Conservation (phyloP, 257 asterid genomes). For the Solanum boliviense region DNA sequence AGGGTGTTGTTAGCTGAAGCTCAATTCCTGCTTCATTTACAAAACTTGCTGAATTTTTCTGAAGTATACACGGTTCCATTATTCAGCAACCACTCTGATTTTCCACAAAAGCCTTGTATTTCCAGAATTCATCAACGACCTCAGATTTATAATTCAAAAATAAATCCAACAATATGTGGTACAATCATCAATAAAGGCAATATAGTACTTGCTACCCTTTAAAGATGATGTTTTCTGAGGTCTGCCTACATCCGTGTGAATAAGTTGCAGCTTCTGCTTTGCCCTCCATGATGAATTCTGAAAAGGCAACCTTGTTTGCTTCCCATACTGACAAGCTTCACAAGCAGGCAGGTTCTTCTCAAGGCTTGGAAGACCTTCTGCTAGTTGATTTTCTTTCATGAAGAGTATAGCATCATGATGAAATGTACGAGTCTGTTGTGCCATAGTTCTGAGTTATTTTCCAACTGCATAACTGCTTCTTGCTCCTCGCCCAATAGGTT, state of each 20-base stretch:
- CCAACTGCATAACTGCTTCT: neutral
- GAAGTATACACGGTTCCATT: neutral
- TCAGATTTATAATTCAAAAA: neutral
- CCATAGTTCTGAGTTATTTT: neutral
- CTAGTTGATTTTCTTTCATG: neutral
- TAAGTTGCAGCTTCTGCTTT: too few species aligned
- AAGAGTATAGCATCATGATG: neutral
- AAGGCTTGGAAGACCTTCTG: neutral
- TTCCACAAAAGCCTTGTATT: neutral
- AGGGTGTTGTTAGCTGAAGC: neutral
- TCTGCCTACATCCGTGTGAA: neutral
- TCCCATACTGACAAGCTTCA: neutral
- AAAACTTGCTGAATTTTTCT: neutral
- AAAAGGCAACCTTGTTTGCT: neutral
- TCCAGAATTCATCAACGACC: neutral
- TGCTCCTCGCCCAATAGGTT: neutral
- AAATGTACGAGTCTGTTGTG: neutral
- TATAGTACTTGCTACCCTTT: neutral
- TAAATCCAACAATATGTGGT: neutral
- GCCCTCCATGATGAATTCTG: neutral
- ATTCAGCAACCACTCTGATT: neutral
- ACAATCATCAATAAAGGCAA: neutral
- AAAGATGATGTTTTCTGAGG: neutral
- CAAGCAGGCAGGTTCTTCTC: neutral
- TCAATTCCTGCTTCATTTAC: neutral